phyloP scores from a whole-genome alignment of 225 moss, liverwort and hornwort species.

The Physcomitrium patens region DNA sequence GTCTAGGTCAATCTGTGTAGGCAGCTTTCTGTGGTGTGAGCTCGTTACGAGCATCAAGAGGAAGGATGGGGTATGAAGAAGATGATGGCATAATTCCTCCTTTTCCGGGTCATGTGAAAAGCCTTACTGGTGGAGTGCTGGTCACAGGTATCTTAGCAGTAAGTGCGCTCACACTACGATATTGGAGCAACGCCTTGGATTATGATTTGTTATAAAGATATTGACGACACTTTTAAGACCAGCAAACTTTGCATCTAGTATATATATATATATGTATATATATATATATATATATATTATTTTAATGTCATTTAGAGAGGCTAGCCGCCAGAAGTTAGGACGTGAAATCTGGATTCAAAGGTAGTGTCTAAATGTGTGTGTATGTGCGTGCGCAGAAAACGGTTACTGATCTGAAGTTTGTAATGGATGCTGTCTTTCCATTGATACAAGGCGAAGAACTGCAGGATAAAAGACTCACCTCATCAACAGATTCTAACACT shows the following conservation, averaged over 20 bases:
- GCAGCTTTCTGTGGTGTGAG: slow-evolving; percentile 82
- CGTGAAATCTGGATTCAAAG: not conserved
- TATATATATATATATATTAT: too few species aligned
- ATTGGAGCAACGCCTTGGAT: slow-evolving; percentile 4
- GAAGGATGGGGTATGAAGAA: slow-evolving; percentile 59
- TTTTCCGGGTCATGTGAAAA: slow-evolving; percentile 35
- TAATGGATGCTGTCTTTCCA: slow-evolving; percentile 55
- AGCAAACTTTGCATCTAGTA: slow-evolving; percentile 17
- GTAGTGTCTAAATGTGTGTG: slow-evolving; percentile 16
- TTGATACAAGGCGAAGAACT: slow-evolving; percentile 29
- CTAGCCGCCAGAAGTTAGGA: slow-evolving; percentile 2
- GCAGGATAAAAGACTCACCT: slow-evolving; percentile 22
- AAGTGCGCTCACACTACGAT: slow-evolving; percentile 30
- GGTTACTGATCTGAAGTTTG: slow-evolving; percentile 63
- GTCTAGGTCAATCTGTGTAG: slow-evolving; percentile 42
- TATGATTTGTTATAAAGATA: slow-evolving; percentile 15
- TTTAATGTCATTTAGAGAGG: slow-evolving; percentile 13
- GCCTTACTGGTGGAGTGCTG: slow-evolving; percentile 48
- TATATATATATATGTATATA: too few species aligned
- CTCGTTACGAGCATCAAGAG: slow-evolving; percentile 69
- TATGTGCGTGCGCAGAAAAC: slow-evolving; percentile 54
- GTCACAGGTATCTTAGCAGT: slow-evolving; percentile 73
- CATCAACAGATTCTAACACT: slow-evolving; percentile 22
- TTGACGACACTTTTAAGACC: slow-evolving; percentile 5
- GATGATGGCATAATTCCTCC: slow-evolving; percentile 54